A percentile compares a stretch with the other conserved stretches of the same genome.
These are phyloP conservation scores for Mangifera indica DNA, from an alignment of 345 rosid genomes.

Conservation along the genomic window DNA sequence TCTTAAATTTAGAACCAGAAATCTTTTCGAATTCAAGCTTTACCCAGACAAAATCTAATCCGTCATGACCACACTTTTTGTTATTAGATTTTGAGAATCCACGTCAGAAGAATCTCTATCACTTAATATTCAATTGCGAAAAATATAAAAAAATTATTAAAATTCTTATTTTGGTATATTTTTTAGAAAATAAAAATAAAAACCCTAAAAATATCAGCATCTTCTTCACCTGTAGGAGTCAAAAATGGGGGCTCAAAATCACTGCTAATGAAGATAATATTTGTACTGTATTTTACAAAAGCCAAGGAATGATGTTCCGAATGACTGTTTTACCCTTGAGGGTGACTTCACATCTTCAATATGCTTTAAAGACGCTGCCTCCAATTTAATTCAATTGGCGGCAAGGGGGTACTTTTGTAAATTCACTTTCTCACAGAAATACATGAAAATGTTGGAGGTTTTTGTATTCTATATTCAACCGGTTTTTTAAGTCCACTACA, in stretches of 20 bases:
- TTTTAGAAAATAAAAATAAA: too few relatives aligned
- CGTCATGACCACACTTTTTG: too few relatives aligned
- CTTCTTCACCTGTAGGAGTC: background rate
- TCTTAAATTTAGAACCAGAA: too few relatives aligned
- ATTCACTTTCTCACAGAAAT: background rate
- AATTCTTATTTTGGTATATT: too few relatives aligned
- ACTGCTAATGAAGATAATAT: background rate
- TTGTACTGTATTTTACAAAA: background rate
- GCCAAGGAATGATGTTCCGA: background rate
- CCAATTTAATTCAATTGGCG: background rate
- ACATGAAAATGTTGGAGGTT: background rate
- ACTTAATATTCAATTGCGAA: too few relatives aligned
- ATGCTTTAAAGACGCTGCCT: slow-evolving; percentile 13
- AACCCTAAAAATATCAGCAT: background rate
- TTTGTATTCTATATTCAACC: too few relatives aligned
- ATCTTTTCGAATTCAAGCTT: too few relatives aligned
- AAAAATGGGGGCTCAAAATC: slow-evolving; percentile 3
- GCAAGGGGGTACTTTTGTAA: slow-evolving; percentile 12
- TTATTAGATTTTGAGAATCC: too few relatives aligned
- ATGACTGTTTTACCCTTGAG: slow-evolving; percentile 23
- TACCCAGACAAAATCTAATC: too few relatives aligned
- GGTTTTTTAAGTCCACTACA: fast-evolving
- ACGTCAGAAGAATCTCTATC: too few relatives aligned
- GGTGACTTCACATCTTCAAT: slow-evolving; percentile 24
- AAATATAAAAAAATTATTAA: too few relatives aligned